Evolutionary conservation across 129 eudicot genomes (phyloP), one percentile per base, ranked within the genome.

Genomic region (Logfia minima): DNA sequence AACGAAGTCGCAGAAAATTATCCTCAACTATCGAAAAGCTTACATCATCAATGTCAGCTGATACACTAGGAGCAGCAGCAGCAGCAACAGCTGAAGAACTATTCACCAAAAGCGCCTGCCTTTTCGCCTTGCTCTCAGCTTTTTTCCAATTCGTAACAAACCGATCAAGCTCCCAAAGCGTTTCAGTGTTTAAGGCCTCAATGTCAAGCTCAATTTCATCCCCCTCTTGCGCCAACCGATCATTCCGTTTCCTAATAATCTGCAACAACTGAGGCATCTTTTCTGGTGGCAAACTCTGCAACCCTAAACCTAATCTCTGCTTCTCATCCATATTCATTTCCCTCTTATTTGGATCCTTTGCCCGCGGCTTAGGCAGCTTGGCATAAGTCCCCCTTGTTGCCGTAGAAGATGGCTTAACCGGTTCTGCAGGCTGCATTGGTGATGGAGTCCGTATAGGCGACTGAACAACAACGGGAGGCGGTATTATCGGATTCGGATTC

Each of bases 151-250:
- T 93, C 3, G 98, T 88, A 35, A 93, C 96, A 75, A 93, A 93
- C 52, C 96, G 81, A 72, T 93, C 96, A 17, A 93, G 92, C 83
- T 93, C 98, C 98, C 96, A 93, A 37, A 93, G 90, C 0, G 96
- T 93, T 73, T 90, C 98, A 0, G 87, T 86, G 43, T 93, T 96
- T 37, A 93, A 85, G 0, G 96, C 96, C 69, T 93, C 98, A 8
- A 93, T 90, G 34, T 93, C 98, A 0, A 93, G 96, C 92, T 90
- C 98, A 29, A 93, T 93, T 79, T 93, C 98, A 87, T 93, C 98
- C 39, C 96, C 96, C 22, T 90, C 96, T 58, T 90, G 98, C 0
- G 88, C 92, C 87, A 90, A 82, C 8, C 84, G 88, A 29, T 79
- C 89, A 73, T 90, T 93, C 72, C 98, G 78, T 81, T 88, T 93